phyloP scores from a whole-genome alignment of 202 grass and related monocot species.

The Bolboschoenoplectus hybrid region DNA sequence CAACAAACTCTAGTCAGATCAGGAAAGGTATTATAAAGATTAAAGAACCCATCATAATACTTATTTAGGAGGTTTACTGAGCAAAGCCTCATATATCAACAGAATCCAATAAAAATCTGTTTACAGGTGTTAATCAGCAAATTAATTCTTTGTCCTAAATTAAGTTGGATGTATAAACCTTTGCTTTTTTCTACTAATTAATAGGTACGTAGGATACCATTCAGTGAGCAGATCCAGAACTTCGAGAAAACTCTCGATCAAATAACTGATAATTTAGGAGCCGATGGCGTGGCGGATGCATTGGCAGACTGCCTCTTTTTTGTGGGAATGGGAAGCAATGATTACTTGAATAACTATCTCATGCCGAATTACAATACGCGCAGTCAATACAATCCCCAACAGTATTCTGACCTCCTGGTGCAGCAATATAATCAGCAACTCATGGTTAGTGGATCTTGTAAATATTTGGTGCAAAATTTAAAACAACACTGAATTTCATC shows the following conservation, averaged over 20 bases:
- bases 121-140: not conserved
- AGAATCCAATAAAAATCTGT: not conserved
- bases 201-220: conserved; percentile 64
- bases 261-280: conserved; percentile 46
- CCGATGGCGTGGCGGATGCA: conserved; percentile 39
- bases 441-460: conserved; percentile 37
- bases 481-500: not conserved
- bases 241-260: conserved; percentile 59
- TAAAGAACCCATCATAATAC: not conserved
- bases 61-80: not conserved
- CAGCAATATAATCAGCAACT: conserved; percentile 79
- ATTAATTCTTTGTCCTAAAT: not conserved
- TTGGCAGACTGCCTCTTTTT: conserved; percentile 77
- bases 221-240: conserved; percentile 73
- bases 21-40: not conserved
- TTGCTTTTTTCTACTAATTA: not conserved
- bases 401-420: conserved; percentile 75
- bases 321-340: conserved; percentile 92
- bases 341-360: conserved; percentile 96
- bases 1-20: not conserved
- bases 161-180: not conserved
- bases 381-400: conserved; percentile 73
- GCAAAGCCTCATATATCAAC: not conserved
- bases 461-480: not conserved
- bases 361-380: conserved; percentile 94